Percentiles rank a stretch among this genome's conserved stretches.
These are phyloP conservation scores for Russula vinacea DNA, from an alignment of 768 basidiomycete species.

Conservation along the genomic window DNA sequence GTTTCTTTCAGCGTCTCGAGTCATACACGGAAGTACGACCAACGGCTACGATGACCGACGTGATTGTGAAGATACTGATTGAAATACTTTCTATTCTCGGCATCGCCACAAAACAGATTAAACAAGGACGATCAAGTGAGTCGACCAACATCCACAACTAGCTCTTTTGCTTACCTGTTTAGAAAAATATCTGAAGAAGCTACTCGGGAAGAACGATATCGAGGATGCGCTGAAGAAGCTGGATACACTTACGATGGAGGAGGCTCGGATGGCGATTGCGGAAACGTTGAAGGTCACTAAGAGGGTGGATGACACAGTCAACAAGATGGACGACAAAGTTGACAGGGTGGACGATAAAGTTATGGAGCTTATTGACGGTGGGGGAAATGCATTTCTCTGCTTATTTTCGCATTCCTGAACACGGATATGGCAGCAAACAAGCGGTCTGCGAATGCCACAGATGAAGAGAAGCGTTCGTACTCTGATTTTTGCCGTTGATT, in stretches of 20 bases:
- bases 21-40: not conserved
- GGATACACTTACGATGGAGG: conserved; percentile 6
- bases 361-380: not conserved
- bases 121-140: not conserved
- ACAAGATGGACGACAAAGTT: too few species aligned
- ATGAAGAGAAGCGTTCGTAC: not conserved
- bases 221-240: not conserved
- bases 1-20: conserved; percentile 1
- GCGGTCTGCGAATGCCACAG: too few species aligned
- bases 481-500: not conserved
- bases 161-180: not conserved
- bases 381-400: not conserved
- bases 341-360: not conserved
- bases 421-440: not conserved
- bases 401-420: not conserved
- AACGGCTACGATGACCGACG: not conserved
- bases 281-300: not conserved
- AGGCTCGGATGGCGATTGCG: not conserved
- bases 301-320: too few species aligned
- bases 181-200: conserved; percentile 1
- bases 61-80: not conserved
- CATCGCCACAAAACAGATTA: not conserved
- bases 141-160: not conserved
- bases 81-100: conserved; percentile 8
- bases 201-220: conserved; percentile 8